Conservation (phyloP, 371 early-diverging fungal genomes). For the Phascolomyces articulosus region DNA sequence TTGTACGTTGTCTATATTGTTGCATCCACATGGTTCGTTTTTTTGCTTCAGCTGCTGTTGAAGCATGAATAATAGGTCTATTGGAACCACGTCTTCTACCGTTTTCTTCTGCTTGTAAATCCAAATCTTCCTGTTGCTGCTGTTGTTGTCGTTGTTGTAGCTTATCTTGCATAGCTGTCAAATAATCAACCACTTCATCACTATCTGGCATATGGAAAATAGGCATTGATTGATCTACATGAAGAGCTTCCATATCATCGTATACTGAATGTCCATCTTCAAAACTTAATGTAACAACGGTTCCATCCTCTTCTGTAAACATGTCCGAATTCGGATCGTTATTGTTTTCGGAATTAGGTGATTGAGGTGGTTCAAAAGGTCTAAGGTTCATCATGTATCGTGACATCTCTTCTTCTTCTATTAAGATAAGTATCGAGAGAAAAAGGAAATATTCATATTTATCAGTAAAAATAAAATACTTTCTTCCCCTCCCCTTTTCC, state of each 20-base stretch:
- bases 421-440: background rate
- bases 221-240: constrained; percentile 25
- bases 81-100: constrained; percentile 13
- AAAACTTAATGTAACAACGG: constrained; percentile 7
- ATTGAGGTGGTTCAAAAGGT: constrained; percentile 38
- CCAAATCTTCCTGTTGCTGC: constrained; percentile 5
- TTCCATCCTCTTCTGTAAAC: background rate
- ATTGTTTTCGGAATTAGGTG: background rate
- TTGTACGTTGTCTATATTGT: constrained; percentile 13
- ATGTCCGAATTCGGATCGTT: background rate
- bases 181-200: constrained; percentile 41
- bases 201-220: constrained; percentile 51
- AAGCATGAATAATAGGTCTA: constrained; percentile 5
- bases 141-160: constrained; percentile 3
- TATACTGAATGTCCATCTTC: constrained; percentile 5
- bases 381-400: constrained; percentile 34
- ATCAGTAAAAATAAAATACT: background rate
- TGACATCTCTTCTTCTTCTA: constrained; percentile 34
- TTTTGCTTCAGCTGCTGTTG: constrained; percentile 6
- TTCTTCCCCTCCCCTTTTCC: background rate
- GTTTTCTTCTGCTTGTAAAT: background rate
- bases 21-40: constrained; percentile 10
- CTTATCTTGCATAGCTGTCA: constrained; percentile 35
- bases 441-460: background rate
- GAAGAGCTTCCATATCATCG: constrained; percentile 11